These are phyloP conservation scores for Tetradesmus lagerheimii DNA, from an alignment of 139 green algal species.

Conservation along the genomic window DNA sequence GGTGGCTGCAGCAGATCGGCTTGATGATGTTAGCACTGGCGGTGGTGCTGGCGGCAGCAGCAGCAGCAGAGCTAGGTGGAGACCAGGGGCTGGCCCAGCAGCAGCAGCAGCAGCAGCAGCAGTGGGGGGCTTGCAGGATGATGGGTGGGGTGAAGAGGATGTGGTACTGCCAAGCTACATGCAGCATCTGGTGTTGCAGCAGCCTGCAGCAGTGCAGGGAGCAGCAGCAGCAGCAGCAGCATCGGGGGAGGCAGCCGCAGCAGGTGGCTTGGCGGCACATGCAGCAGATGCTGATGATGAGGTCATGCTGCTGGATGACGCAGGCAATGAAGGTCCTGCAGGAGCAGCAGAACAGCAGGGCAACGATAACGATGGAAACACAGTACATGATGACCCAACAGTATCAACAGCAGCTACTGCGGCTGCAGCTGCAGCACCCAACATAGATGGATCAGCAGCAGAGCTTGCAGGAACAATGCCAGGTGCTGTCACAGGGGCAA, in stretches of 20 bases:
- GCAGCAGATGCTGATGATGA: background rate
- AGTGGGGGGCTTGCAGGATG: background rate
- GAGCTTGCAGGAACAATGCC: background rate
- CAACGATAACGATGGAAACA: background rate
- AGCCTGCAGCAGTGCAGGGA: background rate
- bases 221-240: background rate
- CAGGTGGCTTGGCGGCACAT: background rate
- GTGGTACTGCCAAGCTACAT: conserved; percentile 23
- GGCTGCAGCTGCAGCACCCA: background rate
- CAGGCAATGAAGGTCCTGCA: background rate
- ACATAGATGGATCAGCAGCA: background rate
- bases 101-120: background rate
- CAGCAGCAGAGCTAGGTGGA: background rate
- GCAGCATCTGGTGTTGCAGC: background rate
- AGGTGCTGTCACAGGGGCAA: background rate
- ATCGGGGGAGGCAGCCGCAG: background rate
- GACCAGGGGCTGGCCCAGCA: background rate
- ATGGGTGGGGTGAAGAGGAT: background rate
- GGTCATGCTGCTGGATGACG: background rate
- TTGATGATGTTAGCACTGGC: background rate
- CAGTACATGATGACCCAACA: background rate
- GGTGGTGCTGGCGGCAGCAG: background rate
- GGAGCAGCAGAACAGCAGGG: background rate
- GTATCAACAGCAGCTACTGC: background rate
- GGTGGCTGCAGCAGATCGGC: conserved; percentile 11